Percentiles rank a stretch among this genome's conserved stretches.
These are phyloP conservation scores for Arxiozyma telluris DNA, from an alignment of 1,139 yeast genomes.

Conservation along the genomic window DNA sequence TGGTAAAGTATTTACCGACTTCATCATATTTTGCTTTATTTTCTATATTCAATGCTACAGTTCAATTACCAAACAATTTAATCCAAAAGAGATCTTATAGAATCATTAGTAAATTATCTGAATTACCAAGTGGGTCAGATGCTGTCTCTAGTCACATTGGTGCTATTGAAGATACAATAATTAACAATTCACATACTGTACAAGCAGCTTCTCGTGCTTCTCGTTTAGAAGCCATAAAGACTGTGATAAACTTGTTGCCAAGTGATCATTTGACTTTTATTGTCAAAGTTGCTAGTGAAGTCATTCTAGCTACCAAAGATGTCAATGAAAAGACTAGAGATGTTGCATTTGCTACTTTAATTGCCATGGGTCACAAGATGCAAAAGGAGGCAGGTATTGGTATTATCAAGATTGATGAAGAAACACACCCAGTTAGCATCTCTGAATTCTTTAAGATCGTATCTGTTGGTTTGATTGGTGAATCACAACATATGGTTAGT, in stretches of 20 bases:
- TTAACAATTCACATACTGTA: conserved; percentile 52
- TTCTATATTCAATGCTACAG: conserved; percentile 65
- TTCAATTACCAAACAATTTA: conserved; percentile 50
- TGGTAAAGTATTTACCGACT: conserved; percentile 73
- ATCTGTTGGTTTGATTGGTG: conserved; percentile 93
- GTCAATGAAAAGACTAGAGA: conserved; percentile 87
- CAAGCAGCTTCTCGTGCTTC: conserved; percentile 74
- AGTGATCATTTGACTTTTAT: conserved; percentile 58
- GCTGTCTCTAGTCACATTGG: conserved; percentile 44
- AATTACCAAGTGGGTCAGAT: conserved; percentile 53
- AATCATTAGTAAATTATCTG: conserved; percentile 61
- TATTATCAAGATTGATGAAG: conserved; percentile 49
- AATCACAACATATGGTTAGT: conserved; percentile 89
- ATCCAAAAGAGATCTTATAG: conserved; percentile 88
- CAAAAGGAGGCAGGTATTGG: conserved; percentile 40
- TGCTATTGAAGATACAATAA: conserved; percentile 53
- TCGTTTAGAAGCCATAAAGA: conserved; percentile 58
- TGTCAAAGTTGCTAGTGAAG: conserved; percentile 77
- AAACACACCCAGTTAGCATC: conserved; percentile 50
- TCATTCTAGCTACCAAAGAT: conserved; percentile 87
- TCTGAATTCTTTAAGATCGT: conserved; percentile 86
- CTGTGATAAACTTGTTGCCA: conserved; percentile 55
- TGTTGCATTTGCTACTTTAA: conserved; percentile 64
- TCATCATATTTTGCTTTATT: conserved; percentile 66
- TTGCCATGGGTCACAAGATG: conserved; percentile 78